Base-by-base conservation (phyloP, 2,329 filamentous ascomycete genomes). In the Gaeumannomyces tritici region DNA sequence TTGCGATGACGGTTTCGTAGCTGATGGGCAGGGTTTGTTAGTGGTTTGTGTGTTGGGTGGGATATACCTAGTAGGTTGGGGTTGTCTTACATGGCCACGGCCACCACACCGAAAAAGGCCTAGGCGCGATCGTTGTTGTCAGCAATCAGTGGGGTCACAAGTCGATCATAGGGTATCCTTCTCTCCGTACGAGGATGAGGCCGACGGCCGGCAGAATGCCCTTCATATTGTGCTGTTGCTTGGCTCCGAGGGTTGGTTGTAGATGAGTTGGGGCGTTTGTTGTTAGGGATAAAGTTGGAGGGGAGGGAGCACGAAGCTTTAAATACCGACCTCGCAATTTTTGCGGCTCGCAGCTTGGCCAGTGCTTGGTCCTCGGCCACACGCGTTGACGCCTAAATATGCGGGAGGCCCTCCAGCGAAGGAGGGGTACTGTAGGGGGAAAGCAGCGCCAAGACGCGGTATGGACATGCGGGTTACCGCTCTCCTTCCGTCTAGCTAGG, bases 1-100 rank as follows among this genome's bases (percentile, higher is more conserved):
- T 7, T 12, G 64, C 55, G 9, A n/a, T 51, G 59, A 62, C 61
- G 61, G 64, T 63, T 27, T 68, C 65, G 56, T 67, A 67, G 13
- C 66, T 67, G 27, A n/a, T n/a, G n/a, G n/a, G n/a, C n/a, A n/a
- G n/a, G 9, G 24, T 9, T 33, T n/a, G 42, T 51, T 24, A n/a
- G 18, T n/a, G 3, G n/a, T 42, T 51, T n/a, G 7, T 4, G 12
- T 35, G 42, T 51, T n/a, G 42, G n/a, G 42, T 21, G 11, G 21
- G 2, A 21, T 4, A 42, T 42, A 31, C 4, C 4, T 29, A 29
- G 12, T 35, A 12, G 33, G 29, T 29, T 35, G 4, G 11, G 6
- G 35, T 18, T 4, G 35, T 4, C 42, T 51, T 51, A 51, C 42
- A 51, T 51, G 42, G 42, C 42, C 21, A 51, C 42, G 42, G 18